Base-by-base conservation (phyloP, 2,329 filamentous ascomycete species). In the Hysterium pulicare region DNA sequence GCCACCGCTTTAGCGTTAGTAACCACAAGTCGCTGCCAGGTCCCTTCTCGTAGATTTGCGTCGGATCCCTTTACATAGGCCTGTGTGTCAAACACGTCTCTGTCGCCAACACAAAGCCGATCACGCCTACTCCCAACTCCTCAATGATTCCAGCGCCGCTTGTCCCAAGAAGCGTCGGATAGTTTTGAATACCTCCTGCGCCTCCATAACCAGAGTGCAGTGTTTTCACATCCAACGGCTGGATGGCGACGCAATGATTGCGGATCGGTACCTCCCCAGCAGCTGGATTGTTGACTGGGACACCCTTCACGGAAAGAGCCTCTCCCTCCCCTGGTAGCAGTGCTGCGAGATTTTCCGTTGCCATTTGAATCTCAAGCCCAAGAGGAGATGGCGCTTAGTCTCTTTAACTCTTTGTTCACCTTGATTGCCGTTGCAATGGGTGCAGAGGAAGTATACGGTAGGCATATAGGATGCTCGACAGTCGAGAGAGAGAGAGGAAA, bases 41-140 rank as follows among this genome's bases (percentile, higher is more conserved):
- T 58, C 21, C 54, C 56, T 34, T 55, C 47, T 7, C 45, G 49
- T 19, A 21, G 41, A 28, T 59, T 57, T n/a, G 40, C 38, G 15
- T 53, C 46, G 8, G 33, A 17, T 22, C 13, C 19, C n/a, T 51
- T 42, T 15, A 55, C 51, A 39, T 54, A 53, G 2, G 55, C 49
- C 30, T 39, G 49, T 4, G 52, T 58, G 34, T 59, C 51, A 26
- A 58, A 59, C 8, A 58, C 48, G 2, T 74, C 71, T 28, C 69
- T 58, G 38, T 75, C 67, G 13, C 74, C 75, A 3, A 69, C 53
- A 34, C 64, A 41, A 73, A 60, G 4, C 64, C 60, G 3, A 54
- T 57, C 3, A 76, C 71, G 5, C 62, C 69, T 17, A 70, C 61
- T 22, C 71, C 69, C 9, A 75, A 55, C 48, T 71, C 71, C 49